Conservation (phyloP, 768 basidiomycete genomes). For the Leucosporidium creatinivorum region DNA sequence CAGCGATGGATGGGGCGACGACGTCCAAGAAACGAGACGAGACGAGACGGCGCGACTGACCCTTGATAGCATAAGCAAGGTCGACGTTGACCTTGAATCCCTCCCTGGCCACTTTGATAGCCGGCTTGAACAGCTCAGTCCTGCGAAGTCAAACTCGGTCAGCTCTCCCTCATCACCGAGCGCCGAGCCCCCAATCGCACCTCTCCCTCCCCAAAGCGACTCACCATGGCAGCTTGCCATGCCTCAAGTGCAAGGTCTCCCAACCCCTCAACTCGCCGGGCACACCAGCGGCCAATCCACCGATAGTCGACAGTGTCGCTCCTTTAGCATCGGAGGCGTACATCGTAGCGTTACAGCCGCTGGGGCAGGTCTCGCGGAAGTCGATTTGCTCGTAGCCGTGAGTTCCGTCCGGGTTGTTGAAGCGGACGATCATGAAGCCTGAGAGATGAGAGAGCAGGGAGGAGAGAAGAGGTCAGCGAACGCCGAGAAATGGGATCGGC, state of each 20-base stretch:
- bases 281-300: slow-evolving; percentile 39
- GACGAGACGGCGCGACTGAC: neutral
- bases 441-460: too few relatives aligned
- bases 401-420: slow-evolving; percentile 23
- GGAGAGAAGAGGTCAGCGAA: too few relatives aligned
- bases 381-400: slow-evolving; percentile 34
- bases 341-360: slow-evolving; percentile 38
- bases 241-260: slow-evolving; percentile 6
- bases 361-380: slow-evolving; percentile 38
- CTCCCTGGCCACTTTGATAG: slow-evolving; percentile 38
- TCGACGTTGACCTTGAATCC: slow-evolving; percentile 40
- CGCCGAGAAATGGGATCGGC: too few relatives aligned
- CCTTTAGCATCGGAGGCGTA: slow-evolving; percentile 29
- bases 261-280: slow-evolving; percentile 39
- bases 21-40: too few relatives aligned
- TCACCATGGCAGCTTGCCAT: neutral
- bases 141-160: slow-evolving; percentile 25
- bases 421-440: slow-evolving; percentile 37
- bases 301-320: slow-evolving; percentile 37
- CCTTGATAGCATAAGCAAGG: slow-evolving; percentile 30
- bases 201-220: slow-evolving; percentile 13
- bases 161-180: too few relatives aligned
- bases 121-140: slow-evolving; percentile 37
- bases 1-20: too few relatives aligned
- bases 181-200: neutral